Evolutionary conservation across 106 monocot species (phyloP).

Genomic region (Narthecium ossifragum): DNA sequence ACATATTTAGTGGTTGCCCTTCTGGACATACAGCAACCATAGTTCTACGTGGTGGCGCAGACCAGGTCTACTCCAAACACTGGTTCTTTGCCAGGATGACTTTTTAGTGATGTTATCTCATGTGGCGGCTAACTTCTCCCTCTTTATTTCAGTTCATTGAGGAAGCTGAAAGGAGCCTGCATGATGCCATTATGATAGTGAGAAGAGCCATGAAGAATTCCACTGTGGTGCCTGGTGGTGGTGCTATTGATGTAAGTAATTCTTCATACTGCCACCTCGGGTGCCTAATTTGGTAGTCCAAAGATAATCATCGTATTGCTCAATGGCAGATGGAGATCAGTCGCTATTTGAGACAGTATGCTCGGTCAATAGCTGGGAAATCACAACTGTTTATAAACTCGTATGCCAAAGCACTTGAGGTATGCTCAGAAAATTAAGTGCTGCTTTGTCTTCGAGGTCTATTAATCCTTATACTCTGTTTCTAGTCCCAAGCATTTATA

Average conservation of each 20-base stretch:
- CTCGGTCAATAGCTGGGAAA: constrained; percentile 89
- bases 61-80: constrained; percentile 51
- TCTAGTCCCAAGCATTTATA: no score
- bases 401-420: constrained; percentile 99
- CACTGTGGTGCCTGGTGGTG: constrained; percentile 96
- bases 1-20: constrained; percentile 96
- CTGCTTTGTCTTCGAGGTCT: no score
- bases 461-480: no score
- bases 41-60: constrained; percentile 96
- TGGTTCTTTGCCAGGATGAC: background rate
- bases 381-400: constrained; percentile 97
- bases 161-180: constrained; percentile 97
- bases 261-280: no score
- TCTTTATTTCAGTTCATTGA: constrained; percentile 75
- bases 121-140: no score
- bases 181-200: constrained; percentile 99
- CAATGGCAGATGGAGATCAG: constrained; percentile 91
- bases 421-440: no score
- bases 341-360: constrained; percentile 77
- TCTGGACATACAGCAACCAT: constrained; percentile 97
- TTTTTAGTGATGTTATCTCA: background rate
- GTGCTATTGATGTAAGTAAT: constrained; percentile 89
- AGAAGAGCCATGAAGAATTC: constrained; percentile 98
- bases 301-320: background rate
- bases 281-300: background rate